Evolutionary conservation across 2,329 filamentous ascomycete species (phyloP).

Genomic region (Mycogone perniciosa): DNA sequence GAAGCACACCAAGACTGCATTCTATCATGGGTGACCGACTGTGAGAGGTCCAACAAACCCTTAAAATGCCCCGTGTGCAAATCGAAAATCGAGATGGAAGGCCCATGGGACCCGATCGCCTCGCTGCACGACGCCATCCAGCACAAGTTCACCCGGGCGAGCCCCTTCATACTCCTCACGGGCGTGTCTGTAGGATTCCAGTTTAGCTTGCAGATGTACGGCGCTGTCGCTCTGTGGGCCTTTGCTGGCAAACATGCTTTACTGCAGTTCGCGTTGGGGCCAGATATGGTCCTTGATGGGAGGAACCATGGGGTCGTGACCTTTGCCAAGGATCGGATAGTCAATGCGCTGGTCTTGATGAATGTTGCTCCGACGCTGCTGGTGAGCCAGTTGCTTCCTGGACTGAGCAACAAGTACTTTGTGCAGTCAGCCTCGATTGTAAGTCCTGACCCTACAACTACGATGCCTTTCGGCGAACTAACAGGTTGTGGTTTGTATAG

Average conservation of each 20-base stretch:
- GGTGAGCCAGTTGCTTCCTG: slow-evolving; percentile 38
- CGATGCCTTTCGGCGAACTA: background rate
- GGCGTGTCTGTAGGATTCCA: slow-evolving; percentile 46
- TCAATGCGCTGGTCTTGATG: slow-evolving; percentile 33
- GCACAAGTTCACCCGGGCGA: slow-evolving; percentile 45
- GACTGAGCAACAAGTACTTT: slow-evolving; percentile 35
- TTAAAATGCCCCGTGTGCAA: slow-evolving; percentile 89
- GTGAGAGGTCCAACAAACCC: slow-evolving; percentile 60
- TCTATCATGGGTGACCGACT: slow-evolving; percentile 87
- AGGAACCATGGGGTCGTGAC: slow-evolving; percentile 19
- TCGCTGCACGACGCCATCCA: slow-evolving; percentile 56
- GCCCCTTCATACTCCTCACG: slow-evolving; percentile 59
- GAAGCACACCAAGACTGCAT: slow-evolving; percentile 87
- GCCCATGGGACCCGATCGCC: slow-evolving; percentile 68
- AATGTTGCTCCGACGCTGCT: slow-evolving; percentile 42
- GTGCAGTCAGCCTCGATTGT: slow-evolving; percentile 38
- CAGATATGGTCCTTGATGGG: slow-evolving; percentile 24
- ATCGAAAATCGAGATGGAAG: slow-evolving; percentile 66
- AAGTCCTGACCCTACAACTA: slow-evolving; percentile 16
- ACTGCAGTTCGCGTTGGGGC: slow-evolving; percentile 35
- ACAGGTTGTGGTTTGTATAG: slow-evolving; percentile 24
- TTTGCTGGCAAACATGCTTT: slow-evolving; percentile 46
- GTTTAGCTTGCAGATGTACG: slow-evolving; percentile 49
- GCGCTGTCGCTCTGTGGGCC: slow-evolving; percentile 41
- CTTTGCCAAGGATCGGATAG: slow-evolving; percentile 25